phyloP scores from a whole-genome alignment of 495 filamentous ascomycete species.

The Rhizodiscina lignyota region DNA sequence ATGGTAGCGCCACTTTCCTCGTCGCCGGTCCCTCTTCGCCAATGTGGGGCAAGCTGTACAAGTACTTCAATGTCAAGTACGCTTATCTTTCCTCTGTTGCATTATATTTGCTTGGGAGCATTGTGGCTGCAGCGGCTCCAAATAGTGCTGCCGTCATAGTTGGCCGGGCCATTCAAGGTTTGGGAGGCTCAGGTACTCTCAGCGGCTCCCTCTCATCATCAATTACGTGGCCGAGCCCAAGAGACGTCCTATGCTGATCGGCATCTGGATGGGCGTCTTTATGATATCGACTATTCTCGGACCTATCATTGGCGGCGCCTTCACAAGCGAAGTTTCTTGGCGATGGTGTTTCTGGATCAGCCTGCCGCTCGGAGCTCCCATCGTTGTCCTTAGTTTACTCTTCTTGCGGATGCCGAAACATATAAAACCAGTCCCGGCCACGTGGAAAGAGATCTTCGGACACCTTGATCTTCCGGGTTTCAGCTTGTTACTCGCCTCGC shows the following conservation, averaged over 20 bases:
- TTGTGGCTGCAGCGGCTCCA: slow-evolving; percentile 40
- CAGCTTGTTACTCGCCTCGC: too few relatives aligned
- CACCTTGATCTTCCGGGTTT: too few relatives aligned
- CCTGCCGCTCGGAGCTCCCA: slow-evolving; percentile 34
- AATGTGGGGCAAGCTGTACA: slow-evolving; percentile 9
- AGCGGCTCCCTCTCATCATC: slow-evolving; percentile 4
- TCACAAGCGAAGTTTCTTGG: slow-evolving; percentile 48
- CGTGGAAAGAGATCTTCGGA: too few relatives aligned
- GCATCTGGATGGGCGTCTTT: slow-evolving; percentile 3
- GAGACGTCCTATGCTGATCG: slow-evolving; percentile 4
- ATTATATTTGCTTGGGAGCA: slow-evolving; percentile 14
- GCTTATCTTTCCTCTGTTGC: slow-evolving; percentile 9
- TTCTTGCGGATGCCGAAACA: slow-evolving; percentile 35
- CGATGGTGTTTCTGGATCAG: slow-evolving; percentile 39
- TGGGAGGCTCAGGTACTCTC: slow-evolving; percentile 46
- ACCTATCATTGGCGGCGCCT: slow-evolving; percentile 49
- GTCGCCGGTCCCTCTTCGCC: background rate
- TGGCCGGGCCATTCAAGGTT: slow-evolving; percentile 50
- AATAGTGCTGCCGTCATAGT: slow-evolving; percentile 43
- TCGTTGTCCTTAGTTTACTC: slow-evolving; percentile 25
- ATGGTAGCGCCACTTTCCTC: slow-evolving; percentile 5
- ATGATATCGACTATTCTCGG: slow-evolving; percentile 34
- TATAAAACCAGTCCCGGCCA: too few relatives aligned
- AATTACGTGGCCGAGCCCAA: slow-evolving; percentile 1
- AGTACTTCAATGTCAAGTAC: slow-evolving; percentile 14